A percentile compares a stretch with the other conserved stretches of the same genome.
Conservation (phyloP, 2,329 filamentous ascomycete species). For the Podosphaera fusca region DNA sequence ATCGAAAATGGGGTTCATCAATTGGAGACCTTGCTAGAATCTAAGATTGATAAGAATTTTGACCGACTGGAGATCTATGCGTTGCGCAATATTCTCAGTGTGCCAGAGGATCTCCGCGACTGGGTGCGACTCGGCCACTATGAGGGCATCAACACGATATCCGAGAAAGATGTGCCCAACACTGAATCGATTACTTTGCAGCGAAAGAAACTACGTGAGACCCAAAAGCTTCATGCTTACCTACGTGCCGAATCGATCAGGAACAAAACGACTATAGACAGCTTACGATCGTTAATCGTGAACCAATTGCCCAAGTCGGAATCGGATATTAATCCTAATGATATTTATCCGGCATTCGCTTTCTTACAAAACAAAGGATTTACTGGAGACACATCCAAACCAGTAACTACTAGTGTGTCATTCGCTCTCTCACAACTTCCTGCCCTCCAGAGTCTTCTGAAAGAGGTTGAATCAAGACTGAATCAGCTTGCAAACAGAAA, state of each 20-base stretch:
- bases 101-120: conserved; percentile 45
- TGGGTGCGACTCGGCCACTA: conserved; percentile 78
- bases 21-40: conserved; percentile 59
- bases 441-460: conserved; percentile 47
- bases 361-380: conserved; percentile 32
- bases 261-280: conserved; percentile 47
- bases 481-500: conserved; percentile 18
- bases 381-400: conserved; percentile 26
- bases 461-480: conserved; percentile 43
- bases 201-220: conserved; percentile 52
- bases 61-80: conserved; percentile 79
- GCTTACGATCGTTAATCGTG: conserved; percentile 35
- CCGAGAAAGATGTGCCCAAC: conserved; percentile 25
- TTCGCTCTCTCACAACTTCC: conserved; percentile 72
- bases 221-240: conserved; percentile 47
- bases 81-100: conserved; percentile 60
- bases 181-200: conserved; percentile 48
- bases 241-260: conserved; percentile 45
- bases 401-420: conserved; percentile 45
- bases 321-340: conserved; percentile 3
- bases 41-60: conserved; percentile 64
- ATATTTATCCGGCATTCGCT: conserved; percentile 20
- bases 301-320: conserved; percentile 22
- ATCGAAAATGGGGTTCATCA: conserved; percentile 76
- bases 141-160: conserved; percentile 22